Evolutionary conservation across 345 rosid genomes (phyloP), one percentile per base, ranked within the genome.

Genomic region (Dipteronia sinensis): DNA sequence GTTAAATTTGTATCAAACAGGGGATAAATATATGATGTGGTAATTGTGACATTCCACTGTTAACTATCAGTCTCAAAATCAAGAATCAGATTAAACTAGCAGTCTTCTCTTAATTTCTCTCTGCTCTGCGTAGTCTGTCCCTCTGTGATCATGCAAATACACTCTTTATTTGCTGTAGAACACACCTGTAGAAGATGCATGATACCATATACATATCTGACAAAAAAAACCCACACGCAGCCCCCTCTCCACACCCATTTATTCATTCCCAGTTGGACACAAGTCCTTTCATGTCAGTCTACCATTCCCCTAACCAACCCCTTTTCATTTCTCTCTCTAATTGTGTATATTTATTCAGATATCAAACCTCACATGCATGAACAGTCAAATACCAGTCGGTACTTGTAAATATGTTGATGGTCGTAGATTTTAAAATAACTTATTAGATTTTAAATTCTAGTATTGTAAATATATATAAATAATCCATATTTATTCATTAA

Each of bases 261-360:
- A 80, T 82, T 66, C 71, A 82, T 40, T 56, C 70, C 75, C 72
- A 69, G 69, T 67, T 82, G 86, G 79, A 79, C 82, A 77, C 9
- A 42, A 77, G 85, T 79, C 86, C 38, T 81, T 74, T 83, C 86
- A 74, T 83, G 83, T 86, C 86, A 83, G 85, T 79, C 86, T 71
- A 66, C 86, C 83, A 83, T 79, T 40, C 79, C 63, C 25, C 22
- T 10, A 53, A 68, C 65, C 65, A 47, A 40, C 72, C 62, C 67
- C 62, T 62, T 27, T 27, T 49, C 63, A 17, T 13, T 9, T 53
- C 5, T 64, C 59, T 49, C 64, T 53, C 7, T 51, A n/a, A 63
- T 51, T 47, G 29, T 42, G 46, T 42, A 1, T 42, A 42, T 42
- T 42, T 42, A 42, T 42, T 42, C 6, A 34, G 38, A 34, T 34